Conservation (phyloP, 345 rosid species). For the Eutrema yunnanense region DNA sequence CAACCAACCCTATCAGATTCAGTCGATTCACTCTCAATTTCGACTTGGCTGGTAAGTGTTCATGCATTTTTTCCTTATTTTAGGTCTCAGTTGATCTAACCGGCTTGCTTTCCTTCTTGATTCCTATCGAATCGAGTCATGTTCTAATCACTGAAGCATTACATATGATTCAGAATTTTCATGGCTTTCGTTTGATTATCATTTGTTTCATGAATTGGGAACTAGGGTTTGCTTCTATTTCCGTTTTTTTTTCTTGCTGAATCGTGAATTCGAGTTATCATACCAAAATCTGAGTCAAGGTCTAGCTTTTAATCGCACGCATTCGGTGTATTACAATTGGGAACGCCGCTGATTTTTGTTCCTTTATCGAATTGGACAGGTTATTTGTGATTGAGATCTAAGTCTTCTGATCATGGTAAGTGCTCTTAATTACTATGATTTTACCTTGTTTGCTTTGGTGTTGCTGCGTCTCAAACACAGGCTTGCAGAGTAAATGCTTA, state of each 20-base stretch:
- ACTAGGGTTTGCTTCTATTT: not conserved
- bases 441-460: not conserved
- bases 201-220: not conserved
- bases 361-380: slow-evolving; percentile 16
- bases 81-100: not conserved
- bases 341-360: slow-evolving; percentile 8
- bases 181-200: not conserved
- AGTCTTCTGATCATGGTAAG: slow-evolving; percentile 32
- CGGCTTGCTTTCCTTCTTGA: not conserved
- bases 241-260: not conserved
- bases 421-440: not conserved
- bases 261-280: not conserved
- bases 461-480: not conserved
- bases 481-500: slow-evolving; percentile 1
- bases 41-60: slow-evolving; percentile 5
- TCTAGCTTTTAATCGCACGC: not conserved
- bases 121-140: not conserved
- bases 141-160: not conserved
- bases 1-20: not conserved
- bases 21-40: not conserved
- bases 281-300: not conserved
- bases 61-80: not conserved
- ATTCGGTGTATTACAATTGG: not conserved
- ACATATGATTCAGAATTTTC: not conserved
- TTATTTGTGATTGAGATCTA: slow-evolving; percentile 17